Base-by-base conservation (phyloP, 805 yeast genomes). In the Hanseniaspora jakobsenii region DNA sequence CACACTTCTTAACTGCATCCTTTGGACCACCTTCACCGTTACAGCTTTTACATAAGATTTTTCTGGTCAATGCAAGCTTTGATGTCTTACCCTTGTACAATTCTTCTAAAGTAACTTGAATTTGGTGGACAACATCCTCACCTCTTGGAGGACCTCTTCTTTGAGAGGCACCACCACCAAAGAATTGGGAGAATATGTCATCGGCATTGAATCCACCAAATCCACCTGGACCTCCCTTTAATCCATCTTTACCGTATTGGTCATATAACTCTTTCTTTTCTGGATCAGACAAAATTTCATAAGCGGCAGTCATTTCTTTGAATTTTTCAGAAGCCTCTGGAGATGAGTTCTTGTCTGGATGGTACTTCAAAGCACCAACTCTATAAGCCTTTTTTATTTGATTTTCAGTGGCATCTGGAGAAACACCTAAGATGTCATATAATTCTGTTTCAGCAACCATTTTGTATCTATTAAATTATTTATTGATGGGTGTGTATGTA, bases 11-110 rank as follows among this genome's bases (percentile, higher is more conserved):
- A 52, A 87, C 94, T 47, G 83, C 71, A 51, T 91, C 94, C 54
- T 78, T 82, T 59, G 84, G 84, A 67, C 98, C 99, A 65, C 99
- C 99, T 58, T 77, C 77, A 57, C 98, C 98, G 46, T 83, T 80
- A 73, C 99, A 91, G 38, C 74, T 59, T 59, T 75, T 73, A 76
- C 99, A 91, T 54, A 85, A 66, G 34, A 89, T 72, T 45, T 95
- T 87, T 70, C 85, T 86, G 69, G 86, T 85, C 51, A 91, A 73
- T 7, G 97, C 95, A 68, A 91, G 73, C 67, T 91, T 91, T 48
- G 95, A 78, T 36, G 85, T 78, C 69, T 87, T 82, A 51, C 99
- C 98, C 66, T 80, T 82, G 74, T 77, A 91, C 50, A 91, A 70
- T 62, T 91, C 97, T 66, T 89, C 97, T 56, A 91, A 72, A 36